Base-by-base conservation (phyloP, 1,139 yeast genomes). In the Candida freyschussii region DNA sequence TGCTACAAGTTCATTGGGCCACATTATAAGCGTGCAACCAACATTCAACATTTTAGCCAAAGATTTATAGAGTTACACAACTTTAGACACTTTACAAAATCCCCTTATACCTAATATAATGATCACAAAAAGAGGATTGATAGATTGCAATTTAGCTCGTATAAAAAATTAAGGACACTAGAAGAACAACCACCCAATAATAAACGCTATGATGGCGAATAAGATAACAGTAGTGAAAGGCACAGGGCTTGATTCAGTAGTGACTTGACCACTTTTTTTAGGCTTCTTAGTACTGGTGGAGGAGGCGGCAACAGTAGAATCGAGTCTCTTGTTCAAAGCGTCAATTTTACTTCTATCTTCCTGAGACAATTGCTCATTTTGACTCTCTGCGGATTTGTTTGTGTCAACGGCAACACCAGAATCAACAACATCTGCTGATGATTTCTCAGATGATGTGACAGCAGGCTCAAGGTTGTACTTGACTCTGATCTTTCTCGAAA, bases 401-500 rank as follows among this genome's bases (percentile, higher is more conserved):
- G 33, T 27, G 11, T 26, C 44, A 26, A 30, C 40, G 28, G 42
- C 44, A 29, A 33, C 39, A 31, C 33, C 43, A 18, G 37, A 41
- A 14, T 44, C 38, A 27, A 37, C 43, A 29, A 33, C 45, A 24
- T n/a, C n/a, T n/a, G n/a, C n/a, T n/a, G 45, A 45, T 24, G 41
- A 37, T 29, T 34, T 43, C 17, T 42, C 50, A 24, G 44, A 34
- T 19, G 41, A 43, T 26, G 30, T 38, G 13, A 29, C 16, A 18
- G 36, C 26, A 21, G 36, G 29, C 11, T 32, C 29, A 12, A 50
- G 56, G 33, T 69, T 58, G 59, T 79, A 85, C 51, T 69, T 73
- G 39, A 86, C 96, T 62, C 78, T 79, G 59, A 87, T 79, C 63
- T 85, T 86, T 60, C 78, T 79, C 43, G 83, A 80, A 30, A 73